Evolutionary conservation across 805 yeast genomes (phyloP), one percentile per base, ranked within the genome.

Genomic region (Clavispora fructus): DNA sequence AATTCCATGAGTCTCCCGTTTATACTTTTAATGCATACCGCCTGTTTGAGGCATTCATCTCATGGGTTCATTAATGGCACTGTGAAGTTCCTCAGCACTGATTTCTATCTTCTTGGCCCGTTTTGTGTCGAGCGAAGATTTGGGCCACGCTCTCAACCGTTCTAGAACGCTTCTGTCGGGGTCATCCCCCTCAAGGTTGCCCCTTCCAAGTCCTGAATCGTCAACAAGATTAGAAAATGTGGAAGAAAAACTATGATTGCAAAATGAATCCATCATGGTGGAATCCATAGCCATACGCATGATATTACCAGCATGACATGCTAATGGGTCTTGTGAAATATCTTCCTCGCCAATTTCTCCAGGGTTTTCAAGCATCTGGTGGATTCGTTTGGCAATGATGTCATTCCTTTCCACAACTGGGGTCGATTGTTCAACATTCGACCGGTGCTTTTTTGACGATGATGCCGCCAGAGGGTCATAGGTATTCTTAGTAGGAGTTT

Each of bases 221-320:
- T 66, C 68, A 6, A 57, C 60, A 42, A 61, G 55, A 41, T 58
- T 57, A 17, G 64, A 61, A 50, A 67, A 67, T 16, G 65, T 65
- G 26, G 67, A 63, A 27, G 72, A 67, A 40, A 68, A 64, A 12
- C 71, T 63, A 25, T 63, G 61, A 46, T 67, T 65, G 41, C 64
- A 68, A 7, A 71, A 65, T 1, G 75, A 69, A 1, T 74, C 73
- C 42, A 71, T 58, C 72, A 71, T 67, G 3, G 77, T 72, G 26
- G 77, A 67, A 48, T 72, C 77, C 41, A 72, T 71, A 6, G 77
- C 77, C 76, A 72, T 71, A 19, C 73, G 58, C 64, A 72, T 60
- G 45, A 72, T 72, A 45, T 68, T 69, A 42, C 71, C 71, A 1
- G 77, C 77, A 49, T 72, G 77, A 44, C 75, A 72, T 6, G 77